Base-by-base conservation (phyloP, 768 basidiomycete genomes). In the Termitomyces sp. region DNA sequence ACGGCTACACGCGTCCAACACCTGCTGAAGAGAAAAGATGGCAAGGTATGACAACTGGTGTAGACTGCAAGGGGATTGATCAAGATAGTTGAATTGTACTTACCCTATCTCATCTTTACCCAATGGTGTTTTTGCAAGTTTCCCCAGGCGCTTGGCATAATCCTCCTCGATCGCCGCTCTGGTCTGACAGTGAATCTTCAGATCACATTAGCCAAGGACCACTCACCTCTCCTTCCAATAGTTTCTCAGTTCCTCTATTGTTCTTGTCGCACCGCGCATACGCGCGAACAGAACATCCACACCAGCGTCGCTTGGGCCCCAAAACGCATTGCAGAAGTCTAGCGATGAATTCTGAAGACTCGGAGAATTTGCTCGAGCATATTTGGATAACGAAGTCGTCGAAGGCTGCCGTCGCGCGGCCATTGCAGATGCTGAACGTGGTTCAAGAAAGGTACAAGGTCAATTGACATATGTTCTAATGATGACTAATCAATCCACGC, bases 281-380 rank as follows among this genome's bases (percentile, higher is more conserved):
- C 93, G 82, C 33, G 93, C 88, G 69, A 92, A 90, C 33, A 98
- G 77, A 46, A 95, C 92, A 65, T 96, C 92, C 60, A 92, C 93
- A 16, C 94, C 94, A 40, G 81, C 88, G 76, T 97, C 94, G 30
- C 79, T 83, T 20, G 80, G 64, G 11, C 93, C 93, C 97, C 97
- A 98, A 75, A 98, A 98, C 2, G 93, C 84, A 72, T 98, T 99
- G 72, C 95, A 98, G 73, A 94, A 98, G 74, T 97, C 93, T 65
- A 86, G 72, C 10, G 85, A 84, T 56, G 82, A 79, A 62, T 74
- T 74, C 58, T 72, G 73, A 11, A 69, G 57, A 36, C 63, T 70
- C 22, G 84, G 80, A 43, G 87, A 85, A 38, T 74, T 74, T 47
- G 78, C 73, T 41, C 86, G 77, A 48, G 81, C 87, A 70, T 78